A percentile compares a stretch with the other conserved stretches of the same genome.
Evolutionary conservation across 2,329 filamentous ascomycete genomes (phyloP).

Genomic region (Colletotrichum sansevieriae): DNA sequence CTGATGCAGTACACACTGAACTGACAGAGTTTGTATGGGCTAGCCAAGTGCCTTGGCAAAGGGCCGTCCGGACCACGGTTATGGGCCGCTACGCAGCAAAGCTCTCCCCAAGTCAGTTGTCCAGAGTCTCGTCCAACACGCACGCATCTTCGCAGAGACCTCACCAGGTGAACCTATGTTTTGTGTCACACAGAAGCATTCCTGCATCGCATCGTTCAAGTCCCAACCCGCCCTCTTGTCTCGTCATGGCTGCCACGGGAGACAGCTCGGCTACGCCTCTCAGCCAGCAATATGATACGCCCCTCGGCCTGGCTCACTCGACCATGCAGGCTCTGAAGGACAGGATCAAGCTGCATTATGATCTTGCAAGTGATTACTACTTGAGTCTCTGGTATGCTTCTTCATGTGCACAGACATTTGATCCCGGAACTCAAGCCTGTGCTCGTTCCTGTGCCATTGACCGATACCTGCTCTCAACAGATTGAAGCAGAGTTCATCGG

Average conservation of each 20-base stretch:
- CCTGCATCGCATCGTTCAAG: background rate
- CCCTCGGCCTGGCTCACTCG: slow-evolving; percentile 58
- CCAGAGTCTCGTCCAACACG: background rate
- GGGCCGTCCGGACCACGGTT: background rate
- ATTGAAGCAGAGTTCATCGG: background rate
- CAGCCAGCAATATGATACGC: slow-evolving; percentile 61
- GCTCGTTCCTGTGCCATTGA: background rate
- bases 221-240: background rate
- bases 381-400: slow-evolving; percentile 67
- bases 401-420: background rate
- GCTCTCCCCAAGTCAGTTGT: background rate
- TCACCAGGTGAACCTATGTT: too few relatives aligned
- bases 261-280: slow-evolving; percentile 49
- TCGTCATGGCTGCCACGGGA: slow-evolving; percentile 28
- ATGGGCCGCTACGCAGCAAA: background rate
- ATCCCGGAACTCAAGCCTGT: background rate
- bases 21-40: background rate
- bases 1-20: background rate
- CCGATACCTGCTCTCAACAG: background rate
- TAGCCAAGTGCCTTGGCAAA: background rate
- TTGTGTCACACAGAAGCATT: background rate
- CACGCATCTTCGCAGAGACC: too few relatives aligned
- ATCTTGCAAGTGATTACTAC: slow-evolving; percentile 73
- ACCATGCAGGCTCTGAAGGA: slow-evolving; percentile 66
- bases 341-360: slow-evolving; percentile 71